Evolutionary conservation across 768 basidiomycete species (phyloP).

Genomic region (Tricholoma sp.): DNA sequence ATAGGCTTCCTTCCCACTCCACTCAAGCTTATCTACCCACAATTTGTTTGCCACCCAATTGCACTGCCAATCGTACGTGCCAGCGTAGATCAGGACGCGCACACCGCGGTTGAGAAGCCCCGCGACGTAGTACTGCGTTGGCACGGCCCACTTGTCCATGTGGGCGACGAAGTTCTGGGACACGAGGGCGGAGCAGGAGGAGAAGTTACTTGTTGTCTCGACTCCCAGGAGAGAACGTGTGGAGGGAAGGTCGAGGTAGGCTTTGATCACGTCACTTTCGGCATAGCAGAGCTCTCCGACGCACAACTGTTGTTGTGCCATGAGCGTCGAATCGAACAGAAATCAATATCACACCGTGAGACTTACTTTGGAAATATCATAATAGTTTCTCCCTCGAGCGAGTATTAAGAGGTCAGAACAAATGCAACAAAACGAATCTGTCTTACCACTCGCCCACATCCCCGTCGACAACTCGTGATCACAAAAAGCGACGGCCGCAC

Average conservation of each 20-base stretch:
- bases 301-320: slow-evolving; percentile 11
- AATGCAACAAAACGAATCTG: neutral
- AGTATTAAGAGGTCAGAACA: neutral
- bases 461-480: slow-evolving; percentile 41
- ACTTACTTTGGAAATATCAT: slow-evolving; percentile 20
- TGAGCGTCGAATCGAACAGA: neutral
- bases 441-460: slow-evolving; percentile 38
- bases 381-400: slow-evolving; percentile 18
- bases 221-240: slow-evolving; percentile 19
- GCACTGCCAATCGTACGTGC: slow-evolving; percentile 76
- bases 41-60: slow-evolving; percentile 74
- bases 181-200: slow-evolving; percentile 51
- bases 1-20: slow-evolving; percentile 60
- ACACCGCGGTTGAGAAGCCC: slow-evolving; percentile 70
- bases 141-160: slow-evolving; percentile 46
- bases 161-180: slow-evolving; percentile 44
- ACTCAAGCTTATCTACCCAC: slow-evolving; percentile 71
- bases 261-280: slow-evolving; percentile 15
- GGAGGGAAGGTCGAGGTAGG: slow-evolving; percentile 15
- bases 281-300: slow-evolving; percentile 19
- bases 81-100: slow-evolving; percentile 67
- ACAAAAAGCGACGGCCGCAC: slow-evolving; percentile 66
- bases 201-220: slow-evolving; percentile 40
- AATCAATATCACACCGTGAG: neutral
- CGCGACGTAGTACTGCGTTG: slow-evolving; percentile 61